Evolutionary conservation across 116 monocot species (phyloP), one percentile per base, ranked within the genome.

Genomic region (Dioscorea cayenensis): DNA sequence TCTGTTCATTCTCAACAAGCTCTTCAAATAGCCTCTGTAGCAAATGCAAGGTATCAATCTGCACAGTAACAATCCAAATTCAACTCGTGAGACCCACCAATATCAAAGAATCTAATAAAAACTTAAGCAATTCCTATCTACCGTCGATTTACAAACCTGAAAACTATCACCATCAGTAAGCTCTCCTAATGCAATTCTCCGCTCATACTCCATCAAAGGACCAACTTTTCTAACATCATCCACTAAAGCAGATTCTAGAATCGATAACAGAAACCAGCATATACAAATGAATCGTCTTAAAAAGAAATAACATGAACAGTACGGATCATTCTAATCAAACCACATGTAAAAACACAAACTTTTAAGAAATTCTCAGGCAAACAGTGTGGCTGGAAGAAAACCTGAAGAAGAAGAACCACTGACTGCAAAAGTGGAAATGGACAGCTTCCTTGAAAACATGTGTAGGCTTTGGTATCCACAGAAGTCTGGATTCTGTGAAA

Each of bases 161-260:
- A 82, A 88, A 67, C 55, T 51, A 72, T 96, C 96, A n/a, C 96
- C 92, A 83, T 90, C 95, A 71, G 78, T 43, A 69, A 96, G 84
- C 20, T 90, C 96, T 25, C 90, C 90, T 7, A 86, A 82, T 35
- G 84, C 75, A 59, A 92, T 88, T 83, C 92, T 90, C 76, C 86
- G 82, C 62, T 84, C 92, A 72, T 96, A 92, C 68, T 92, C 96
- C 65, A 69, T 23, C 64, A 92, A 74, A 60, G 96, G 96, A 10
- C 96, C 96, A 60, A 68, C 79, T 64, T 70, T 77, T 71, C 71
- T 86, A 43, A 58, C 70, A 76, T 71, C 78, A 65, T 36, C 13
- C 37, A 72, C 1, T 25, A 49, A 68, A 68, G 14, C 32, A 66
- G 65, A 49, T 60, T 36, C 64, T 83, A 64, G 3, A 29, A 70